Base-by-base conservation (phyloP, 306 rosid species). In the Cucurbita argyrosperma region DNA sequence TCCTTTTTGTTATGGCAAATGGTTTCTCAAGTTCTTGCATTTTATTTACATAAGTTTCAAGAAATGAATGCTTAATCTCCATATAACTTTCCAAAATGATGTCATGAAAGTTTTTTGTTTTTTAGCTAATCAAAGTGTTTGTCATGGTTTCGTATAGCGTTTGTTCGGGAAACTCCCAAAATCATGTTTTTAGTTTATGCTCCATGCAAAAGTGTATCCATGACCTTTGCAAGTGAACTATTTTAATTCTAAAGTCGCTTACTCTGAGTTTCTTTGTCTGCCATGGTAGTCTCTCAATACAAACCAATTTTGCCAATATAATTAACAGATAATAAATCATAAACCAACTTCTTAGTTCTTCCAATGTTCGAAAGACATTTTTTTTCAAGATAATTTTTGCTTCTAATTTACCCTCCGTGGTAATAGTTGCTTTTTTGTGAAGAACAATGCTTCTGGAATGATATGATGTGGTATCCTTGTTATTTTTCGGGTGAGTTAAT, bases 251-350 rank as follows among this genome's bases (percentile, higher is more conserved):
- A 13, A 10, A n/a, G 40, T 60, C 37, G 74, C 49, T 52, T 79
- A 40, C 49, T 1, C n/a, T 58, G 56, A 40, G 7, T 71, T 77
- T 74, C 50, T n/a, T 78, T 70, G 39, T 57, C 65, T 80, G 77
- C 87, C n/a, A n/a, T 90, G 97, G 97, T 94, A 49, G 92, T 94
- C 43, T 86, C n/a, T n/a, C n/a, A n/a, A n/a, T n/a, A n/a, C n/a
- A n/a, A n/a, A n/a, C n/a, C n/a, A n/a, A n/a, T n/a, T n/a, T n/a
- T n/a, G n/a, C 96, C 39, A 94, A 90, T 80, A 84, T 93, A 79
- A 81, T 90, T 55, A n/a, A n/a, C n/a, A n/a, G n/a, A n/a, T n/a
- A n/a, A n/a, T n/a, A n/a, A n/a, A n/a, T n/a, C n/a, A n/a, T n/a
- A n/a, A n/a, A n/a, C n/a, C n/a, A n/a, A n/a, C n/a, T n/a, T n/a